Evolutionary conservation across 148 eudicot species (phyloP), one percentile per base, ranked within the genome.

Genomic region (Cornus controversa): DNA sequence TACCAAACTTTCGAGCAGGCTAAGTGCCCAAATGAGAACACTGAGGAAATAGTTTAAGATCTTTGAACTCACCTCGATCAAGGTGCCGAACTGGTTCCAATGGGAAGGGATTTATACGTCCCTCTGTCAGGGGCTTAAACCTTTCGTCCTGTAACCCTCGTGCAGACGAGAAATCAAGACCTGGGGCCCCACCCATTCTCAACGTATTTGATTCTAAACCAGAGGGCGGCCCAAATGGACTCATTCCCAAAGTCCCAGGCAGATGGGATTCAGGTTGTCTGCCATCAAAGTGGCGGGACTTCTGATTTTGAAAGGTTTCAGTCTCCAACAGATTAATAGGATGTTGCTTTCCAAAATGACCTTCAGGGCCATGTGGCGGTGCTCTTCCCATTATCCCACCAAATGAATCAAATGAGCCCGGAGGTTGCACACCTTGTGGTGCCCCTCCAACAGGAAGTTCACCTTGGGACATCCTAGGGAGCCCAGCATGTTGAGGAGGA

Each of bases 21-120:
- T 88, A 92, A 66, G 77, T 82, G 28, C 85, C 92, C 71, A 82
- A 70, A 72, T 76, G 82, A 68, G 86, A 75, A 60, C 89, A 86
- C 69, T 85, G 80, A 8, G 89, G 86, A 67, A 84, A 83, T 26
- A 88, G 84, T 47, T 86, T 86, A 31, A 77, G 76, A 47, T 84
- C 87, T 27, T 82, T 91, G 84, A 85, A 75, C 79, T 85, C 87
- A 80, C 89, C 82, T 73, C 69, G 92, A 72, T 82, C 83, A 70
- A 72, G 57, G 42, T 69, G 77, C 29, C 78, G 76, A 53, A 50
- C n/a, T 50, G 78, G 77, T 58, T 77, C 89, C 18, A 47, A 10
- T 8, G 90, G 82, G 62, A 90, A 90, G 70, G 72, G 81, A 79
- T 86, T 84, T 68, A 85, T 54, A 76, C 75, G 85, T 72, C 87